Evolutionary conservation across 2,329 filamentous ascomycete species (phyloP).

Genomic region (Verticillium tricorpus): DNA sequence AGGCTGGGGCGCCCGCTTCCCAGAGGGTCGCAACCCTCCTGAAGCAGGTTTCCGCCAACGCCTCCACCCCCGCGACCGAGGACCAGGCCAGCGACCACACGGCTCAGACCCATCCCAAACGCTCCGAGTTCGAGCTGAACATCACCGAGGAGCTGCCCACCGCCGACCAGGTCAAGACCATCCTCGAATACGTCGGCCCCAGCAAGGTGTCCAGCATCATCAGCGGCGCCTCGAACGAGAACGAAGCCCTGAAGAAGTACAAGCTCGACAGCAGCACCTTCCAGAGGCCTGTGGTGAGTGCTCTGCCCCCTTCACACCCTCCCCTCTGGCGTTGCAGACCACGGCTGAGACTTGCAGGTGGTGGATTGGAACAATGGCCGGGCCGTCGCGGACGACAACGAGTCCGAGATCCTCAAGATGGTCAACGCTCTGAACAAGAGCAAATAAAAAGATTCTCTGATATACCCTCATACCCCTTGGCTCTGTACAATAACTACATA

Average conservation of each 20-base stretch:
- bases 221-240: conserved; percentile 65
- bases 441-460: conserved; percentile 10
- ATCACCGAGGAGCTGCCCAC: conserved; percentile 79
- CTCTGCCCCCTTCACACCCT: not conserved
- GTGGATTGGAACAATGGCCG: conserved; percentile 95
- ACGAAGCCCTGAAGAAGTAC: conserved; percentile 76
- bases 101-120: conserved; percentile 46
- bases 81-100: conserved; percentile 69
- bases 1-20: conserved; percentile 68
- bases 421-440: conserved; percentile 51
- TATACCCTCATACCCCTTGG: conserved; percentile 3
- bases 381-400: conserved; percentile 70
- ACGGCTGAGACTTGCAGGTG: conserved; percentile 32
- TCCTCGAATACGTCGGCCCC: conserved; percentile 74
- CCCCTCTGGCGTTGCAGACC: not conserved
- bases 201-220: conserved; percentile 59
- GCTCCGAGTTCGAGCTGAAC: conserved; percentile 77
- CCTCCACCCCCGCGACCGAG: conserved; percentile 62
- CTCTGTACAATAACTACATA: conserved; percentile 11
- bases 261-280: conserved; percentile 66
- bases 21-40: conserved; percentile 69
- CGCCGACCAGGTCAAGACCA: conserved; percentile 73
- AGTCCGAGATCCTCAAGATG: conserved; percentile 86
- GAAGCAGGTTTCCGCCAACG: conserved; percentile 72
- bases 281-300: conserved; percentile 69